Conservation (phyloP, 495 filamentous ascomycete species). For the Amorphotheca resinae region DNA sequence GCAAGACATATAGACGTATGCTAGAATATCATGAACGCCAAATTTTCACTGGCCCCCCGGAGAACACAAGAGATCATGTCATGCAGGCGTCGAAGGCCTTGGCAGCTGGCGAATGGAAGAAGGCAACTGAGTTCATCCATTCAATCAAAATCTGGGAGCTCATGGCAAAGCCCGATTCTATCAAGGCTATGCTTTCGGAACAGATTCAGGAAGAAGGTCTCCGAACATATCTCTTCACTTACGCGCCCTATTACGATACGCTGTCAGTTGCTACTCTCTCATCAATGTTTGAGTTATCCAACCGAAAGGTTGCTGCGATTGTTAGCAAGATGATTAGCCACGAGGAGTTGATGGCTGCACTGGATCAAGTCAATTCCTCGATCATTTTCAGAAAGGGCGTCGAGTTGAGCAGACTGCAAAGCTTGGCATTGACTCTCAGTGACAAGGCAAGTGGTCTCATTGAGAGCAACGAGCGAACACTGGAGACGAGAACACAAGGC, state of each 20-base stretch:
- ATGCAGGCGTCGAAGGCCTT: conserved; percentile 97
- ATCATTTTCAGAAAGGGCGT: conserved; percentile 99
- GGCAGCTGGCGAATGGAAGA: conserved; percentile 96
- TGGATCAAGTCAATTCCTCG: conserved; percentile 94
- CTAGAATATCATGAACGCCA: conserved; percentile 98
- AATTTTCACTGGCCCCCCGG: conserved; percentile 94
- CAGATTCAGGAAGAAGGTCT: conserved; percentile 98
- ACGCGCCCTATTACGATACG: conserved; percentile 98
- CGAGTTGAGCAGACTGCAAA: conserved; percentile 90
- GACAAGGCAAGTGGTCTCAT: conserved; percentile 95
- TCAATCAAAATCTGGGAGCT: conserved; percentile 99
- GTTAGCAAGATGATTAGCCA: conserved; percentile 99
- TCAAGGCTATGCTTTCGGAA: conserved; percentile 91
- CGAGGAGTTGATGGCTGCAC: conserved; percentile 88
- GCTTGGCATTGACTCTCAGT: conserved; percentile 79
- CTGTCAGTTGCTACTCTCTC: conserved; percentile 73
- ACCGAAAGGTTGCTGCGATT: conserved; percentile 83
- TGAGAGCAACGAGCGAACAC: conserved; percentile 90
- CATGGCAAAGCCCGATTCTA: conserved; percentile 75
- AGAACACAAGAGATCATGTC: conserved; percentile 97
- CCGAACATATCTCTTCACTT: conserved; percentile 97
- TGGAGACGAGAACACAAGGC: conserved; percentile 93
- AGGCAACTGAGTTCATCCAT: conserved; percentile 80
- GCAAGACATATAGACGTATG: conserved; percentile 98
- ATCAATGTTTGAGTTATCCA: conserved; percentile 87